These are phyloP conservation scores for Coprinopsis marcescibilis DNA, from an alignment of 768 basidiomycete genomes.

Conservation along the genomic window DNA sequence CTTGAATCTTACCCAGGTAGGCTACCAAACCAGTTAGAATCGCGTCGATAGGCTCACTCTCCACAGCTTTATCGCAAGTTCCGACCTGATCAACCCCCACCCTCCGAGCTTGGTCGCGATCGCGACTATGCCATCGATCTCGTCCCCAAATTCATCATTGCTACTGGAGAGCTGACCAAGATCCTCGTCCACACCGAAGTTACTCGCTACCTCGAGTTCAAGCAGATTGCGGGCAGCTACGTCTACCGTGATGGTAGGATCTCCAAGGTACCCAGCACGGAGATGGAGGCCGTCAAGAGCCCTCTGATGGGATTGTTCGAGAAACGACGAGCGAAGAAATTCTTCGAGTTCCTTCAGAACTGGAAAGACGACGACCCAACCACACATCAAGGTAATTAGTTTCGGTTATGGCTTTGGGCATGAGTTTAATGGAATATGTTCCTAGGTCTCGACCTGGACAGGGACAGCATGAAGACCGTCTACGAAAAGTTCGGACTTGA, in stretches of 20 bases:
- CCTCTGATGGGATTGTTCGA: constrained; percentile 99
- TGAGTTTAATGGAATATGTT: not conserved
- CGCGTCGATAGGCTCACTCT: constrained; percentile 8
- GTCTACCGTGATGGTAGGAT: constrained; percentile 96
- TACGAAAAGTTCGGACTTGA: constrained; percentile 98
- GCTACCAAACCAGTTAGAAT: not conserved
- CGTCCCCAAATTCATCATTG: constrained; percentile 98
- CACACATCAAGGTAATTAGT: constrained; percentile 79
- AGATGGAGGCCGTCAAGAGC: constrained; percentile 93
- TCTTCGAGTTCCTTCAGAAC: constrained; percentile 93
- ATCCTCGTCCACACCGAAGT: constrained; percentile 99
- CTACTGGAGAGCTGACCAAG: constrained; percentile 93
- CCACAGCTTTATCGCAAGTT: constrained; percentile 92
- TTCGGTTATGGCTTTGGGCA: not conserved
- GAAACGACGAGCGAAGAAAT: constrained; percentile 96
- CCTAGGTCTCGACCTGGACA: constrained; percentile 82
- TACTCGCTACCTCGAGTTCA: constrained; percentile 97
- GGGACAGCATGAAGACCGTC: constrained; percentile 86
- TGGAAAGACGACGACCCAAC: constrained; percentile 96
- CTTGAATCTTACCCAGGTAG: constrained; percentile 93
- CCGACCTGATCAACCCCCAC: constrained; percentile 68
- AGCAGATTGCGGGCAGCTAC: constrained; percentile 98
- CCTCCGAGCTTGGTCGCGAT: constrained; percentile 87
- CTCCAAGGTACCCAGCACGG: constrained; percentile 95
- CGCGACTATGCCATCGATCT: constrained; percentile 98